phyloP scores from a whole-genome alignment of 495 filamentous ascomycete species.

The Aspergillus affinis region DNA sequence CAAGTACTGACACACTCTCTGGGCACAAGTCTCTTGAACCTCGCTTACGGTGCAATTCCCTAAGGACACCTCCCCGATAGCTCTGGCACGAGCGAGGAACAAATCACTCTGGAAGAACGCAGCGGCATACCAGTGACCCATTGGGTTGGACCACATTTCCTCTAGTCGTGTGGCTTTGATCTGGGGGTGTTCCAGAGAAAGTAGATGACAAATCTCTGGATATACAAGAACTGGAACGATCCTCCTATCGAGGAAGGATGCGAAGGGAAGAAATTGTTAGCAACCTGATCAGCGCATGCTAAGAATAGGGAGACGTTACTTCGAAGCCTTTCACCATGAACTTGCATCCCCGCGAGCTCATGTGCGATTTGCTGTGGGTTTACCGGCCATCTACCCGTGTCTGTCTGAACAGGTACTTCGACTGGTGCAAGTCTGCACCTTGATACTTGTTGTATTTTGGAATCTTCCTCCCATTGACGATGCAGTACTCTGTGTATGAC shows the following conservation, averaged over 20 bases:
- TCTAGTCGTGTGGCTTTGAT: constrained; percentile 17
- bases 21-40: constrained; percentile 25
- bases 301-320: constrained; percentile 17
- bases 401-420: constrained; percentile 3
- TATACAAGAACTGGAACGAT: not conserved
- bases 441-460: constrained; percentile 26
- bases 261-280: constrained; percentile 4
- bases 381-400: constrained; percentile 20
- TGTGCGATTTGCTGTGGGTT: constrained; percentile 13
- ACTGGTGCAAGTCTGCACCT: constrained; percentile 21
- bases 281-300: not conserved
- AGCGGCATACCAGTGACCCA: constrained; percentile 16
- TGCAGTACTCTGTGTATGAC: constrained; percentile 27
- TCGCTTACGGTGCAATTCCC: not conserved
- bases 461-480: constrained; percentile 3
- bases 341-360: constrained; percentile 6
- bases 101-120: constrained; percentile 31
- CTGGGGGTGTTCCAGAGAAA: constrained; percentile 23
- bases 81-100: constrained; percentile 35
- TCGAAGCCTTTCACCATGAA: constrained; percentile 16
- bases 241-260: not conserved
- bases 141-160: constrained; percentile 13
- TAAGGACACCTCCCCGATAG: constrained; percentile 19
- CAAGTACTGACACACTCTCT: constrained; percentile 27
- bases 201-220: constrained; percentile 27